A percentile compares a stretch with the other conserved stretches of the same genome.
Evolutionary conservation across 1,284 basidiomycete species (phyloP).

Genomic region (Somion occarium): DNA sequence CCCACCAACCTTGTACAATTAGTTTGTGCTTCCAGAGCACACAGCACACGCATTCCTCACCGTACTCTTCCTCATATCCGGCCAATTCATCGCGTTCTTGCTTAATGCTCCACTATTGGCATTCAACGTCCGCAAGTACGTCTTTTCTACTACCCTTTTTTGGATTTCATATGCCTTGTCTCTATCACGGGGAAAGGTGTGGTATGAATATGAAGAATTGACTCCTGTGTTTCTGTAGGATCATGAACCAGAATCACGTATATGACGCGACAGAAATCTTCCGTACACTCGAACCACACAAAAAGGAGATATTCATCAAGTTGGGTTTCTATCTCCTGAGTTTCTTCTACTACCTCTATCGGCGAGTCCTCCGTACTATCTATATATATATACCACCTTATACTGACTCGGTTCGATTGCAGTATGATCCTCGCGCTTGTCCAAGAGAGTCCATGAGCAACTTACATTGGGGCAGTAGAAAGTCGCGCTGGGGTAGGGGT

Average conservation of each 20-base stretch:
- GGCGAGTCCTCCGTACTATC: constrained; percentile 45
- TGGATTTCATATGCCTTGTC: neutral
- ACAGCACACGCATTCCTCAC: constrained; percentile 90
- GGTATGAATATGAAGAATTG: neutral
- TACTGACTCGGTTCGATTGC: neutral
- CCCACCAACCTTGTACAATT: neutral
- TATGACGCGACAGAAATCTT: constrained; percentile 99
- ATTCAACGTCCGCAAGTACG: constrained; percentile 94
- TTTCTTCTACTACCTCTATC: constrained; percentile 96
- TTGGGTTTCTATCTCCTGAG: constrained; percentile 92
- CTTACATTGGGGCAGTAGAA: neutral
- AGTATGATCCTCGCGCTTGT: constrained; percentile 34
- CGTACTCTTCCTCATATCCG: constrained; percentile 82
- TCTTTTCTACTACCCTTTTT: constrained; percentile 12
- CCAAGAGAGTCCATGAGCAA: constrained; percentile 27
- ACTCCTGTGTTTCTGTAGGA: constrained; percentile 42
- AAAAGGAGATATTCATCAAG: constrained; percentile 96
- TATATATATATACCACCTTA: neutral
- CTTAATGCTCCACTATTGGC: constrained; percentile 89
- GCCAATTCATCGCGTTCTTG: constrained; percentile 93
- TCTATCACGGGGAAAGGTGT: neutral
- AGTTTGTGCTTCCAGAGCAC: constrained; percentile 99
- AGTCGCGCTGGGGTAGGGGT: neutral
- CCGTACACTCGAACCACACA: constrained; percentile 91
- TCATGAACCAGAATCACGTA: constrained; percentile 93